A percentile compares a stretch with the other conserved stretches of the same genome.
These are phyloP conservation scores for Silene conica DNA, from an alignment of 148 eudicot species.

Conservation along the genomic window DNA sequence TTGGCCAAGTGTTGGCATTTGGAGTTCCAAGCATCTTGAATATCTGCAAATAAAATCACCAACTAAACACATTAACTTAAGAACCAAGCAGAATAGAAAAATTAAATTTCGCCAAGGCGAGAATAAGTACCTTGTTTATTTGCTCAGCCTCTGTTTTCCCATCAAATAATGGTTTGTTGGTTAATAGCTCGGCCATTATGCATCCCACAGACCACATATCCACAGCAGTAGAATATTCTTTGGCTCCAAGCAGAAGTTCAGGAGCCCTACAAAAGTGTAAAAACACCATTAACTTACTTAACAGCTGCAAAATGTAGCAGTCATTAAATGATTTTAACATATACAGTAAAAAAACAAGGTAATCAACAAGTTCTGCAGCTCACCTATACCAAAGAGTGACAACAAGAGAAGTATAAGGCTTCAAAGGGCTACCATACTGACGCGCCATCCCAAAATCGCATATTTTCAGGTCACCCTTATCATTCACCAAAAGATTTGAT, in stretches of 20 bases:
- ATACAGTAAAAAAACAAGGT: background rate
- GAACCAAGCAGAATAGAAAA: background rate
- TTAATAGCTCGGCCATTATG: conserved; percentile 77
- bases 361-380: conserved; percentile 5
- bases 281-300: background rate
- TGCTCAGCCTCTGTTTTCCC: conserved; percentile 71
- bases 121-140: conserved; percentile 50
- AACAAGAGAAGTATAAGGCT: conserved; percentile 68
- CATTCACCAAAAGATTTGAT: conserved; percentile 63
- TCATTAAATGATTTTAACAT: background rate
- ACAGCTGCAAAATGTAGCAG: background rate
- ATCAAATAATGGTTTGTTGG: conserved; percentile 68
- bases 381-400: conserved; percentile 97
- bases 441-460: conserved; percentile 93
- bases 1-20: conserved; percentile 64
- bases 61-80: background rate
- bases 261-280: conserved; percentile 55
- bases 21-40: conserved; percentile 76
- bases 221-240: conserved; percentile 74
- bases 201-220: conserved; percentile 98
- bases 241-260: conserved; percentile 74
- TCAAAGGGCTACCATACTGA: conserved; percentile 71
- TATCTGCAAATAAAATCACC: conserved; percentile 40
- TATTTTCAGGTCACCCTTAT: conserved; percentile 66
- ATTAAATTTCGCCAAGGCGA: background rate